A percentile compares a stretch with the other conserved stretches of the same genome.
These are phyloP conservation scores for Rubia occidens DNA, from an alignment of 305 asterid species.

Conservation along the genomic window DNA sequence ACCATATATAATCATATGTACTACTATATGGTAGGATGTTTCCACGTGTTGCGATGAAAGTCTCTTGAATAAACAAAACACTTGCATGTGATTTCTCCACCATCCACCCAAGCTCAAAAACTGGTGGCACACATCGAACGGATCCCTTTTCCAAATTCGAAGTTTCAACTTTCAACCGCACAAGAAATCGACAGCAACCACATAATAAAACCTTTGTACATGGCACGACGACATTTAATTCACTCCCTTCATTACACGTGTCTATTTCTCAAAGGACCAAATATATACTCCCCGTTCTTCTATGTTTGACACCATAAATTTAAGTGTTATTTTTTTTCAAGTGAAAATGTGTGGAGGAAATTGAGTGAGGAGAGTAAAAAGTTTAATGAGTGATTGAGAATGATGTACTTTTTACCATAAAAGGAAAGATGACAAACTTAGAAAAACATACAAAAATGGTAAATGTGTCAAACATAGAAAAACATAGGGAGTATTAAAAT, in stretches of 20 bases:
- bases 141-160: not conserved
- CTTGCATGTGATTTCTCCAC: slow-evolving; percentile 4
- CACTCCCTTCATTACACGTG: slow-evolving; percentile 17
- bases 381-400: too few relatives aligned
- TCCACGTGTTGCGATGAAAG: not conserved
- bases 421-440: too few relatives aligned
- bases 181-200: not conserved
- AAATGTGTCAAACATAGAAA: too few relatives aligned
- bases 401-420: too few relatives aligned
- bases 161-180: slow-evolving; percentile 20
- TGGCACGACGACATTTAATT: slow-evolving; percentile 15
- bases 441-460: too few relatives aligned
- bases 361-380: too few relatives aligned
- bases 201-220: slow-evolving; percentile 9
- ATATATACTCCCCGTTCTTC: too few relatives aligned
- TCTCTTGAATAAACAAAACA: not conserved
- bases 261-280: not conserved
- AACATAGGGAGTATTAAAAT: too few relatives aligned
- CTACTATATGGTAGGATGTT: not conserved
- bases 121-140: slow-evolving; percentile 6
- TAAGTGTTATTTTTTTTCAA: too few relatives aligned
- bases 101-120: slow-evolving; percentile 11
- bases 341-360: too few relatives aligned
- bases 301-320: too few relatives aligned
- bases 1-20: not conserved